Evolutionary conservation across 805 yeast genomes (phyloP).

Genomic region (Yarrowia sp.): DNA sequence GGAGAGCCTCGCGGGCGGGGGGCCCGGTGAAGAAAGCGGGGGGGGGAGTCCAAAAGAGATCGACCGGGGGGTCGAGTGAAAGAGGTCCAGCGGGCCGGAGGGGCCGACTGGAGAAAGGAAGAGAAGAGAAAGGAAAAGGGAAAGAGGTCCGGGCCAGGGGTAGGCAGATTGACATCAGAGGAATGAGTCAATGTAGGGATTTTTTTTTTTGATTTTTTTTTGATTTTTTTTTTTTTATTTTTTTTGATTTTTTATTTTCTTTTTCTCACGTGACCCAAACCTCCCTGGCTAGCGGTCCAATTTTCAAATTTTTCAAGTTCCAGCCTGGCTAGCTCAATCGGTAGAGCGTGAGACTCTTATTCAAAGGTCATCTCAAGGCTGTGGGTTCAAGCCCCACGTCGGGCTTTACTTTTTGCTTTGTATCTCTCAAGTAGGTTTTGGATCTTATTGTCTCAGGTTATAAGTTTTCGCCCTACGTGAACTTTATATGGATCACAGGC

Average conservation of each 20-base stretch:
- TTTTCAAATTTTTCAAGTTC: neutral
- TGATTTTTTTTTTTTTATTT: neutral
- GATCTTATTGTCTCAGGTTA: no score
- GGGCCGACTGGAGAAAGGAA: no score
- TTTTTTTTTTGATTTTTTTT: no score
- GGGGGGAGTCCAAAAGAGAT: no score
- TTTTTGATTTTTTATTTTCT: neutral
- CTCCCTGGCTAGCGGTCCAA: neutral
- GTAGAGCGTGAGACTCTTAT: conserved; percentile 25
- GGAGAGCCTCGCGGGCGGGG: no score
- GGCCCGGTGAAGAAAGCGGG: no score
- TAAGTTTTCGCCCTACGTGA: neutral
- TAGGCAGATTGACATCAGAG: no score
- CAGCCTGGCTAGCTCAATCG: conserved; percentile 25
- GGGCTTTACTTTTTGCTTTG: conserved; percentile 1
- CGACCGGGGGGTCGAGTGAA: no score
- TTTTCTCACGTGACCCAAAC: neutral
- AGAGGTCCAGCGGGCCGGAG: no score
- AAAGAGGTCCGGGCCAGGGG: no score
- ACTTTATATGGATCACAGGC: neutral
- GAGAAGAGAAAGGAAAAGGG: no score
- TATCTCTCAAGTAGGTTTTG: conserved; percentile 25
- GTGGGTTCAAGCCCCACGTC: conserved; percentile 26
- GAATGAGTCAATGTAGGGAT: no score
- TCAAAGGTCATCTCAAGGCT: conserved; percentile 14